These are phyloP conservation scores for Adansonia digitata DNA, from an alignment of 345 rosid species.

Conservation along the genomic window DNA sequence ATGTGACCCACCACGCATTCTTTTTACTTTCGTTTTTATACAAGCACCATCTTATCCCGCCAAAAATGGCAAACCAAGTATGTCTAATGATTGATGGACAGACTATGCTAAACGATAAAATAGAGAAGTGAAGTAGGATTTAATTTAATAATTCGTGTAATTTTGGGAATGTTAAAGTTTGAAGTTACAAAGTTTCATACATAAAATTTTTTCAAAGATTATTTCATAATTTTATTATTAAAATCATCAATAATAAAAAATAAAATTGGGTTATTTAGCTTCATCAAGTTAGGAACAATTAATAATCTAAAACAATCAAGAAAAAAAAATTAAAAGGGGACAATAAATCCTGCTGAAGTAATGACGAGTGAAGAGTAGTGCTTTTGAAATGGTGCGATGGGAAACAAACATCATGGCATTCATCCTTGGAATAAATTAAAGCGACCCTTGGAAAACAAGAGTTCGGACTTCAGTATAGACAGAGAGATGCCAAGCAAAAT, in stretches of 20 bases:
- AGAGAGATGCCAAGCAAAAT: neutral
- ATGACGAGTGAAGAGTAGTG: neutral
- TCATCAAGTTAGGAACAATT: neutral
- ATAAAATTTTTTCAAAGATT: too few relatives aligned
- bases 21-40: neutral
- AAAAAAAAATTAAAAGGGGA: neutral
- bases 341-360: neutral
- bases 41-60: neutral
- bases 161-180: too few relatives aligned
- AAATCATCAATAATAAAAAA: too few relatives aligned
- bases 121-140: too few relatives aligned
- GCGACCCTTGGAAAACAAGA: neutral
- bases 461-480: neutral
- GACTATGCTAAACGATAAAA: too few relatives aligned
- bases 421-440: neutral
- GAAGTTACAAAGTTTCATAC: too few relatives aligned
- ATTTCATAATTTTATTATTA: too few relatives aligned
- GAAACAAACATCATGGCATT: conserved; percentile 10
- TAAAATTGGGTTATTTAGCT: too few relatives aligned
- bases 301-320: neutral
- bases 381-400: neutral
- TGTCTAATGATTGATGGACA: neutral
- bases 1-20: neutral
- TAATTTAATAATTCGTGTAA: too few relatives aligned
- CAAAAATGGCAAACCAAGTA: neutral